Percentiles rank a stretch among this genome's conserved stretches.
These are phyloP conservation scores for Penicillium glabrum DNA, from an alignment of 2,329 filamentous ascomycete species.

Conservation along the genomic window DNA sequence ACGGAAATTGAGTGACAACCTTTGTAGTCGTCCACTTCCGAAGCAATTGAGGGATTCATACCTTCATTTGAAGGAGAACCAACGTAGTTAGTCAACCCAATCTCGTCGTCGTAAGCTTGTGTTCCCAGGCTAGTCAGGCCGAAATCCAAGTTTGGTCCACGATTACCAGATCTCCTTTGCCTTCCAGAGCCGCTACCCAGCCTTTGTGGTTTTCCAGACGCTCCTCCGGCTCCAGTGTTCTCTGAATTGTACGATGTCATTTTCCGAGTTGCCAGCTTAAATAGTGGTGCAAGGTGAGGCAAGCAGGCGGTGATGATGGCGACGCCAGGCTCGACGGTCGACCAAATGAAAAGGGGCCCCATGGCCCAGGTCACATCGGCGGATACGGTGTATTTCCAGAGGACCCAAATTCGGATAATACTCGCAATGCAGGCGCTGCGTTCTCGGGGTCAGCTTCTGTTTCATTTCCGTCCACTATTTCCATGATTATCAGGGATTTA, in stretches of 20 bases:
- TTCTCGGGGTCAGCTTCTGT: background rate
- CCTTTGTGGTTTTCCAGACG: background rate
- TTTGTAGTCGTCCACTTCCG: too few relatives aligned
- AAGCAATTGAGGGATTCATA: too few relatives aligned
- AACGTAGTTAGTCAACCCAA: conserved; percentile 1
- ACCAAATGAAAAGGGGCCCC: conserved; percentile 13
- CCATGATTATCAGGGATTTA: background rate
- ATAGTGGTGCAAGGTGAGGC: conserved; percentile 17
- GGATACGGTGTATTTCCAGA: background rate
- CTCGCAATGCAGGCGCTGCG: conserved; percentile 4
- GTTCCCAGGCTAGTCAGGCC: background rate
- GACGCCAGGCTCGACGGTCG: conserved; percentile 12
- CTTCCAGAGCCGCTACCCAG: background rate
- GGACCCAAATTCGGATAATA: conserved; percentile 1
- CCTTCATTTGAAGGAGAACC: too few relatives aligned
- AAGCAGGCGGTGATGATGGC: conserved; percentile 13
- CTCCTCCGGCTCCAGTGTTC: background rate
- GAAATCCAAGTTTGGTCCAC: background rate
- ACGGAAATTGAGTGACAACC: too few relatives aligned
- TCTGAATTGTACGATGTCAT: background rate
- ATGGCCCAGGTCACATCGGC: conserved; percentile 7
- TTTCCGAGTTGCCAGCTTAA: background rate
- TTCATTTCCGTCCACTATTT: background rate
- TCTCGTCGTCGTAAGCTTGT: conserved; percentile 2
- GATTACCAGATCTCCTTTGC: background rate